Conservation (phyloP, 352 stramenopile species). For the Halophytophthora batemanensis region DNA sequence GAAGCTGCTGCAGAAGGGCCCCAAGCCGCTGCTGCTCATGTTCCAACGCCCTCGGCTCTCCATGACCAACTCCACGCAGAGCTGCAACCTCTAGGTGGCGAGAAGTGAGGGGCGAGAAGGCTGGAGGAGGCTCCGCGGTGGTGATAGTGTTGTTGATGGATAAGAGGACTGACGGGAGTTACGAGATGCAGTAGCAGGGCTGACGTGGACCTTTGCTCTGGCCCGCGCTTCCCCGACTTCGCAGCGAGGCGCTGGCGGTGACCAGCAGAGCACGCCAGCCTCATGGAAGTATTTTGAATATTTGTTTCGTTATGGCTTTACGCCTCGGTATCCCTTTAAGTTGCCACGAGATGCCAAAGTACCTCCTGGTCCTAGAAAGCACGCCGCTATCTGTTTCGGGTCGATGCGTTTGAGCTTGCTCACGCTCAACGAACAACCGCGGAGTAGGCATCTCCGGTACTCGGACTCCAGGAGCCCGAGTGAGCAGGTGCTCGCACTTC, state of each 20-base stretch:
- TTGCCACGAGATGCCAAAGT: no score
- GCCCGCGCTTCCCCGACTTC: conserved; percentile 16
- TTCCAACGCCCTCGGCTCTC: conserved; percentile 70
- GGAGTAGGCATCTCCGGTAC: no score
- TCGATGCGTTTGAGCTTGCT: no score
- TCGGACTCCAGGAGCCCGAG: no score
- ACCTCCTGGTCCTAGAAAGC: no score
- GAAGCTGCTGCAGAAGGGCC: conserved; percentile 82
- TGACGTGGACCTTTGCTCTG: not conserved
- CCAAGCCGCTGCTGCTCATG: conserved; percentile 84
- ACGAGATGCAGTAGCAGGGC: no score
- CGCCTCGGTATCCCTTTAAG: no score
- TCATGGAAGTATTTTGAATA: conserved; percentile 46
- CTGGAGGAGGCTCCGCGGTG: conserved; percentile 2
- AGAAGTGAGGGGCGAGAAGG: conserved; percentile 23
- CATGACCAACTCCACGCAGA: conserved; percentile 26
- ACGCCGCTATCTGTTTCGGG: no score
- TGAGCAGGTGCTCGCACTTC: no score
- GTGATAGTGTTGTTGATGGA: no score
- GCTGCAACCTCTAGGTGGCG: conserved; percentile 33
- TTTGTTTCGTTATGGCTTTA: conserved; percentile 36
- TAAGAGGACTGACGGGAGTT: no score
- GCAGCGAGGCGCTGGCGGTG: not conserved
- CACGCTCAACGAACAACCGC: no score
- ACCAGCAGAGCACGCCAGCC: conserved; percentile 2